Conservation (phyloP, 75 land plant species). For the Selaginella tamariscina region DNA sequence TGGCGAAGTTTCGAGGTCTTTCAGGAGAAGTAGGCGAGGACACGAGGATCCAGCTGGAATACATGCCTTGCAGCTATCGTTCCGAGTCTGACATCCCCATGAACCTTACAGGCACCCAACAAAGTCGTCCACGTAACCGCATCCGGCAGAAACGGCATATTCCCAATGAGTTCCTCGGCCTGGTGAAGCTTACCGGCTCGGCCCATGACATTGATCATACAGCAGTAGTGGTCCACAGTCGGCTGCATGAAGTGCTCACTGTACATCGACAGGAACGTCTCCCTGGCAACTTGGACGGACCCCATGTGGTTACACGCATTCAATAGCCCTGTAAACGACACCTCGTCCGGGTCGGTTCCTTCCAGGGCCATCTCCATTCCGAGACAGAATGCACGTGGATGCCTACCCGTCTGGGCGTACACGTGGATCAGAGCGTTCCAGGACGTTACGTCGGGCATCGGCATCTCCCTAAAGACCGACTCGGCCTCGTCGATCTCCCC, state of each 20-base stretch:
- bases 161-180: background rate
- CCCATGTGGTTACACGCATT: conserved; percentile 13
- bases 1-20: background rate
- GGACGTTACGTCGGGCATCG: background rate
- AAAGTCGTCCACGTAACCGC: conserved; percentile 5
- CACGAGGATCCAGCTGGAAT: conserved; percentile 11
- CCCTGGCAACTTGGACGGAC: background rate
- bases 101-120: conserved; percentile 13
- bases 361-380: background rate
- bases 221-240: conserved; percentile 15
- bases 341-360: conserved; percentile 8
- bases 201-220: conserved; percentile 13
- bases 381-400: background rate
- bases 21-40: background rate
- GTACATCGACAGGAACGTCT: background rate
- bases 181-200: conserved; percentile 11
- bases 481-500: background rate
- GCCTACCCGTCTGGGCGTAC: background rate
- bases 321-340: conserved; percentile 6
- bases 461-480: background rate
- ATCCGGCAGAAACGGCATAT: conserved; percentile 14
- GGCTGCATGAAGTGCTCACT: background rate
- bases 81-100: conserved; percentile 8
- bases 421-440: background rate
- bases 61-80: background rate